These are phyloP conservation scores for Candida morakotiae DNA, from an alignment of 805 yeast genomes.

Conservation along the genomic window DNA sequence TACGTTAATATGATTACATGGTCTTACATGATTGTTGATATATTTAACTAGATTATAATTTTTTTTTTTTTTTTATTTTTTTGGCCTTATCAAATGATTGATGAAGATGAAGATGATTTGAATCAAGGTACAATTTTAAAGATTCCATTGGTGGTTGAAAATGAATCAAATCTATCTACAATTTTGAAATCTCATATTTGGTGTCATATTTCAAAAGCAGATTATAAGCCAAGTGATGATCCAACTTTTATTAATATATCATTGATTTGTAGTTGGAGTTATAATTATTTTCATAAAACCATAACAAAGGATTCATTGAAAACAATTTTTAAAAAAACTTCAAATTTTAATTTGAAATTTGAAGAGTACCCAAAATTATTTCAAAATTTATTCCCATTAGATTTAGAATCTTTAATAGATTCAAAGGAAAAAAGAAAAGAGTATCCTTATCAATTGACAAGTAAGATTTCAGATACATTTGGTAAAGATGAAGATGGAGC, in stretches of 20 bases:
- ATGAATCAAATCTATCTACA: slow-evolving; percentile 8
- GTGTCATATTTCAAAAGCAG: slow-evolving; percentile 12
- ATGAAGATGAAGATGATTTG: neutral
- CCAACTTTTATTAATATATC: slow-evolving; percentile 11
- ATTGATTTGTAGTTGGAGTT: slow-evolving; percentile 16
- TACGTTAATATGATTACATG: no score
- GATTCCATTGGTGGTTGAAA: slow-evolving; percentile 18
- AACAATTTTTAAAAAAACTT: slow-evolving; percentile 7
- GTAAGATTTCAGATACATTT: slow-evolving; percentile 16
- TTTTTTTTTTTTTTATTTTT: neutral
- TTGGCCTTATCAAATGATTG: neutral
- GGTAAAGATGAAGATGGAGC: slow-evolving; percentile 15
- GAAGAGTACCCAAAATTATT: slow-evolving; percentile 7
- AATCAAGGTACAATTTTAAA: slow-evolving; percentile 10
- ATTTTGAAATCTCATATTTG: slow-evolving; percentile 15
- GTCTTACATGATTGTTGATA: no score
- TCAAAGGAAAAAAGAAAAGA: slow-evolving; percentile 9
- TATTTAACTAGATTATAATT: no score
- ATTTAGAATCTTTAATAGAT: slow-evolving; percentile 7
- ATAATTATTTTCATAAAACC: slow-evolving; percentile 17
- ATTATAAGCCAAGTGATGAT: slow-evolving; percentile 5
- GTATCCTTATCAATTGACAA: slow-evolving; percentile 12
- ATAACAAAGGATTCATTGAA: slow-evolving; percentile 10
- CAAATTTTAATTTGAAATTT: slow-evolving; percentile 3
- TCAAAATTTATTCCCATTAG: slow-evolving; percentile 17